A percentile compares a stretch with the other conserved stretches of the same genome.
phyloP scores from a whole-genome alignment of 805 yeast genomes.

The Schwanniomyces occidentalis region DNA sequence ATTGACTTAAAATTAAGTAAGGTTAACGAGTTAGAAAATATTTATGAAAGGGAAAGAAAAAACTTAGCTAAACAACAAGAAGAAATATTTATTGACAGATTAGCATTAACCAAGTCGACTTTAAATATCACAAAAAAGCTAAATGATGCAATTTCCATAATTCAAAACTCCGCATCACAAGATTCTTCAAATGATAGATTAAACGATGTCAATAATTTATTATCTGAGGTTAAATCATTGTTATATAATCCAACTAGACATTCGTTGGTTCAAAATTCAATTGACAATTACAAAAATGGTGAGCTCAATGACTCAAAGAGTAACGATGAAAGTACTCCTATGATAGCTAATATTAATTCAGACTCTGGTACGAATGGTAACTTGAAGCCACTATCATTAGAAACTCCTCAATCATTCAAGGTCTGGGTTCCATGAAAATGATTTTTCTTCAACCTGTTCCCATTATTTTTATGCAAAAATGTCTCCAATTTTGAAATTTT shows the following conservation, averaged over 20 bases:
- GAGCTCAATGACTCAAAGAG: constrained; percentile 1
- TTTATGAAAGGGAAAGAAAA: constrained; percentile 64
- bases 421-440: constrained; percentile 45
- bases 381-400: constrained; percentile 38
- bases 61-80: constrained; percentile 62
- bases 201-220: constrained; percentile 15
- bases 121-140: constrained; percentile 50
- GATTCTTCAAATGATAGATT: constrained; percentile 8
- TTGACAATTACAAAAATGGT: constrained; percentile 2
- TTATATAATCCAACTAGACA: constrained; percentile 34
- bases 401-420: constrained; percentile 43
- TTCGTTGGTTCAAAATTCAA: constrained; percentile 17
- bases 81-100: constrained; percentile 62
- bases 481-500: too few species aligned
- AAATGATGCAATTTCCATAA: constrained; percentile 27
- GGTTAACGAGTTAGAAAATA: constrained; percentile 61
- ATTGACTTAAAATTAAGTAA: constrained; percentile 63
- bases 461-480: too few species aligned
- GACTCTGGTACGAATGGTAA: constrained; percentile 9
- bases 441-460: too few species aligned
- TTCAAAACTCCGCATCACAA: constrained; percentile 11
- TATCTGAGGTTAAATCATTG: constrained; percentile 32
- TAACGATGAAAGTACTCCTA: constrained; percentile 6
- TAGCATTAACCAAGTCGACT: constrained; percentile 65
- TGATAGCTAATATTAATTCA: constrained; percentile 2